Evolutionary conservation across 257 asterid species (phyloP).

Genomic region (Solanum etuberosum): DNA sequence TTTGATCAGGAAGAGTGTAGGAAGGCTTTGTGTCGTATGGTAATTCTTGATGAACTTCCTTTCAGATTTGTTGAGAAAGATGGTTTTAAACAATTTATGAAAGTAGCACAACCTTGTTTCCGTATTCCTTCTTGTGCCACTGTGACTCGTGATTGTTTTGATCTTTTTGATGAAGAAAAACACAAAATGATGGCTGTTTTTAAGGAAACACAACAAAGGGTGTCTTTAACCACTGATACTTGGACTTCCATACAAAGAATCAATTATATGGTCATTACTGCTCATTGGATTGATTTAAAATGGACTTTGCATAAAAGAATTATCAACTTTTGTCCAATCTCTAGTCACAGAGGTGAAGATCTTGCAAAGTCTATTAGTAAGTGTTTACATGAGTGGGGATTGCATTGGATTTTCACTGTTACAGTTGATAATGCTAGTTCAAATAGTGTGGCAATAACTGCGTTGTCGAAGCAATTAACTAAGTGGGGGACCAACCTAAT

Average conservation of each 20-base stretch:
- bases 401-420: background rate
- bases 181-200: background rate
- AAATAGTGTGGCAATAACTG: background rate
- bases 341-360: background rate
- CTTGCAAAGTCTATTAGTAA: background rate
- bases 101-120: background rate
- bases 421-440: background rate
- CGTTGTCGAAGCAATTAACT: background rate
- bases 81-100: background rate
- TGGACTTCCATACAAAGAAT: background rate
- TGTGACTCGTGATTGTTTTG: background rate
- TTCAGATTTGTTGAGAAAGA: background rate
- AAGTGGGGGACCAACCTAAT: background rate
- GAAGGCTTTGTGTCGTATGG: background rate
- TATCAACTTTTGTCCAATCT: background rate
- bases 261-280: background rate
- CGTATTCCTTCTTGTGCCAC: background rate
- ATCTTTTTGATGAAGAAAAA: no score
- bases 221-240: background rate
- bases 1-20: background rate
- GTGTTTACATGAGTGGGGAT: background rate
- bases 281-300: background rate
- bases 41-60: background rate
- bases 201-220: background rate
- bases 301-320: background rate